phyloP scores from a whole-genome alignment of 2,329 filamentous ascomycete species.

The Diaporthe sp. region DNA sequence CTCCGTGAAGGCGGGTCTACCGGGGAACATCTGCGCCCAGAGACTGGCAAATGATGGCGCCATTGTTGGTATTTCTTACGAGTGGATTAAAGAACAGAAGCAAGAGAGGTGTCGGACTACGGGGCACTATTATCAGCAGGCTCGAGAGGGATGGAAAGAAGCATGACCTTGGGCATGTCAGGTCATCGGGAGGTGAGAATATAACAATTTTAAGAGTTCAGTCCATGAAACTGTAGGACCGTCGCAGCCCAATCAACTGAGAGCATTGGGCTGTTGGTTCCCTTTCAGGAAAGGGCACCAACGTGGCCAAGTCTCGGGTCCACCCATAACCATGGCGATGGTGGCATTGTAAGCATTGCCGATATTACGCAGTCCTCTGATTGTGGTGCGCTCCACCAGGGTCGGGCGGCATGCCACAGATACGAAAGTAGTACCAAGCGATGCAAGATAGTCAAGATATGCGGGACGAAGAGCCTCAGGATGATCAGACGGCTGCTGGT shows the following conservation, averaged over 20 bases:
- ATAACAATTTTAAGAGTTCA: not conserved
- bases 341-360: not conserved
- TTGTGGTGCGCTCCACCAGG: no score
- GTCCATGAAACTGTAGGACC: not conserved
- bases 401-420: not conserved
- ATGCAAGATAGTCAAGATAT: not conserved
- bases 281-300: not conserved
- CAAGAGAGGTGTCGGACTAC: not conserved
- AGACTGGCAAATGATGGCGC: not conserved
- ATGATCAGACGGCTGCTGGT: not conserved
- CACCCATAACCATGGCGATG: not conserved
- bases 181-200: not conserved
- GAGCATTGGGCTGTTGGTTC: not conserved
- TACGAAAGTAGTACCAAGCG: not conserved
- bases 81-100: not conserved
- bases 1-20: not conserved
- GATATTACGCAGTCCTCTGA: no score
- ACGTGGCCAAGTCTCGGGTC: not conserved
- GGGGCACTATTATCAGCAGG: no score
- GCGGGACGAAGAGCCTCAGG: no score
- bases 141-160: no score
- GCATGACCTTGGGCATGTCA: no score
- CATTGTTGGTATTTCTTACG: not conserved
- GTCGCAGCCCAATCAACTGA: not conserved
- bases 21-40: conserved; percentile 8